Conservation (phyloP, 768 basidiomycete species). For the Lactarius trivialis region DNA sequence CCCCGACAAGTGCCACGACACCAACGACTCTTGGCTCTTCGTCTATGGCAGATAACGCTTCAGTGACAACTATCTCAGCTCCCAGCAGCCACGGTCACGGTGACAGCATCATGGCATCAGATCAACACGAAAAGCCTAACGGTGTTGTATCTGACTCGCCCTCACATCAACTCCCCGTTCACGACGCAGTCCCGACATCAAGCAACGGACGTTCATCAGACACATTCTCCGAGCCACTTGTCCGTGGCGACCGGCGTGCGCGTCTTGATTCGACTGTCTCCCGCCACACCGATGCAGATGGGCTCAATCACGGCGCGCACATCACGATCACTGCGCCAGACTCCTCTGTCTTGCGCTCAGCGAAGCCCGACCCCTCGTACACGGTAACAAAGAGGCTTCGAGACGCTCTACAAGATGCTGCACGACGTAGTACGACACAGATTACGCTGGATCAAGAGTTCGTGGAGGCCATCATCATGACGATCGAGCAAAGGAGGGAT, state of each 20-base stretch:
- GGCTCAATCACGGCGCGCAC: constrained; percentile 27
- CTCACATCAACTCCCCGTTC: not conserved
- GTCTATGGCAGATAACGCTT: constrained; percentile 22
- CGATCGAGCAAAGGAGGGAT: constrained; percentile 57
- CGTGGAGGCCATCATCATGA: constrained; percentile 59
- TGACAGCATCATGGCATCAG: constrained; percentile 1
- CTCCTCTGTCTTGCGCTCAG: constrained; percentile 27
- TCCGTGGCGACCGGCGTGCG: constrained; percentile 19
- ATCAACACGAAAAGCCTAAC: not conserved
- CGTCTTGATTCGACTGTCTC: constrained; percentile 28
- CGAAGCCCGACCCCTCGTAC: constrained; percentile 38
- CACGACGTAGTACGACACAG: constrained; percentile 50
- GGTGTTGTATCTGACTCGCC: not conserved
- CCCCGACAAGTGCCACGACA: constrained; percentile 27
- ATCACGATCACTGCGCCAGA: constrained; percentile 44
- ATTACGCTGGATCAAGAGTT: constrained; percentile 69
- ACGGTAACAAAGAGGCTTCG: constrained; percentile 46
- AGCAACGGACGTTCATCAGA: constrained; percentile 31
- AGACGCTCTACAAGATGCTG: constrained; percentile 56
- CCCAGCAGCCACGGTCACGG: constrained; percentile 16
- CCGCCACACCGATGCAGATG: constrained; percentile 19
- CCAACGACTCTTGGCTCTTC: constrained; percentile 15
- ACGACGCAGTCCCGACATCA: not conserved
- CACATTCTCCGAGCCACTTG: constrained; percentile 24
- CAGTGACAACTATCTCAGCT: constrained; percentile 22